phyloP scores from a whole-genome alignment of 352 stramenopile genomes.

The Globisporangium solare region DNA sequence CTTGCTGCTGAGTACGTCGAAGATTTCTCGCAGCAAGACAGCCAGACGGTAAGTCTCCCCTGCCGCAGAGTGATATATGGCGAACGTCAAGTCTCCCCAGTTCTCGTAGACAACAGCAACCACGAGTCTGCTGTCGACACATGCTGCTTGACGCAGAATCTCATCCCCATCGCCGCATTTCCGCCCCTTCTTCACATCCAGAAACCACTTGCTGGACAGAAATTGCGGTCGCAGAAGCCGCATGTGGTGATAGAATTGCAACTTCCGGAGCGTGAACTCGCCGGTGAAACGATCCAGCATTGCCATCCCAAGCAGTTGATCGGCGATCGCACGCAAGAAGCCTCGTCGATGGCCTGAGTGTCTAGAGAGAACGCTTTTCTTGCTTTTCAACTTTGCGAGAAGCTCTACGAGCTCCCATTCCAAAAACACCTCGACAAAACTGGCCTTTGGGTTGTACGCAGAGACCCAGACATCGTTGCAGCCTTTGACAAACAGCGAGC shows the following conservation, averaged over 20 bases:
- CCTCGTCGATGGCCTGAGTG: constrained; percentile 3
- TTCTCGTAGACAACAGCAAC: constrained; percentile 68
- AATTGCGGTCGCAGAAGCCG: constrained; percentile 45
- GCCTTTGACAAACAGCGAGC: constrained; percentile 8
- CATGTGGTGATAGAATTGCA: constrained; percentile 68
- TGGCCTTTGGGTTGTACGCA: constrained; percentile 48
- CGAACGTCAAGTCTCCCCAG: constrained; percentile 63
- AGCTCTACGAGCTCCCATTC: constrained; percentile 64
- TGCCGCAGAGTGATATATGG: constrained; percentile 42
- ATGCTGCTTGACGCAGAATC: constrained; percentile 48
- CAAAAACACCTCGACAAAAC: constrained; percentile 46
- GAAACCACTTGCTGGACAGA: constrained; percentile 54
- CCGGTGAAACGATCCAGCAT: constrained; percentile 76
- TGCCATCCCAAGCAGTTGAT: constrained; percentile 40
- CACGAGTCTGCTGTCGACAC: constrained; percentile 44
- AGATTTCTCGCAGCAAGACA: constrained; percentile 28
- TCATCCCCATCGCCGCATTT: constrained; percentile 73
- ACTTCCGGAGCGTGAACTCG: constrained; percentile 58
- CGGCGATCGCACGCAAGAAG: constrained; percentile 25
- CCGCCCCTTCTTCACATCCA: constrained; percentile 41
- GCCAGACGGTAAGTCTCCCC: constrained; percentile 27
- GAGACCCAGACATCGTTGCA: constrained; percentile 29
- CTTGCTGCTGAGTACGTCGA: constrained; percentile 30
- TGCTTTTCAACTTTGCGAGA: constrained; percentile 24
- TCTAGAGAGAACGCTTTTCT: not conserved